Evolutionary conservation across 176 grass and related monocot species (phyloP), one percentile per base, ranked within the genome.

Genomic region (Pontederia paniculata): DNA sequence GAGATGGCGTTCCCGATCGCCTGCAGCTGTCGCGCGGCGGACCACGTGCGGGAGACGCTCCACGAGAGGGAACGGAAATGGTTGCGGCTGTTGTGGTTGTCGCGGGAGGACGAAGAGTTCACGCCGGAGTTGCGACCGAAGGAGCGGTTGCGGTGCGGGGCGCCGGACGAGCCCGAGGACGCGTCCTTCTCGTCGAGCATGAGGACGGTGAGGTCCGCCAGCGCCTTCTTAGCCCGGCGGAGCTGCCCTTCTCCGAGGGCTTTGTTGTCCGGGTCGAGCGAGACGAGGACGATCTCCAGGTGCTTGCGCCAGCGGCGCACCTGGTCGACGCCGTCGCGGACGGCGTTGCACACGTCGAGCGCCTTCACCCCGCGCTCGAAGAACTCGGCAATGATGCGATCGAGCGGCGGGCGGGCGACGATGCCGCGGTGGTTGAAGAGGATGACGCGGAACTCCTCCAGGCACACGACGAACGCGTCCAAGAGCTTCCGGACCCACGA

Each of bases 271-370:
- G 63, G 62, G 21, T 20, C 50, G 7, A 73, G 68, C 15, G 78
- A 67, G 17, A 73, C 70, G 8, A 85, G 63, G 23, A 48, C 86
- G 76, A 90, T 79, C 43, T 79, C 91, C 1, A 84, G 75, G 17
- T 86, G 80, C 10, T 75, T 83, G 52, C 77, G 77, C 91, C 86
- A 96, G 19, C 80, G 80, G 1, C 82, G 68, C 9, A 81, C 64
- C 80, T 96, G 86, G 70, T 80, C 79, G 42, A 90, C 64, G 0
- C 91, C 86, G 44, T 90, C 82, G 12, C 86, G 72, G 2, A 80
- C 79, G 13, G 86, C 86, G 86, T 96, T 96, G 80, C 82, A 87
- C 7, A 96, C 71, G 71, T 96, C 91, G 41, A 96, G 91, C 2
- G 82, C 86, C 79, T 90, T 96, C 42, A 90, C 79, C 3, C 75